Base-by-base conservation (phyloP, 352 stramenopile species). In the Globisporangium orthogonon region DNA sequence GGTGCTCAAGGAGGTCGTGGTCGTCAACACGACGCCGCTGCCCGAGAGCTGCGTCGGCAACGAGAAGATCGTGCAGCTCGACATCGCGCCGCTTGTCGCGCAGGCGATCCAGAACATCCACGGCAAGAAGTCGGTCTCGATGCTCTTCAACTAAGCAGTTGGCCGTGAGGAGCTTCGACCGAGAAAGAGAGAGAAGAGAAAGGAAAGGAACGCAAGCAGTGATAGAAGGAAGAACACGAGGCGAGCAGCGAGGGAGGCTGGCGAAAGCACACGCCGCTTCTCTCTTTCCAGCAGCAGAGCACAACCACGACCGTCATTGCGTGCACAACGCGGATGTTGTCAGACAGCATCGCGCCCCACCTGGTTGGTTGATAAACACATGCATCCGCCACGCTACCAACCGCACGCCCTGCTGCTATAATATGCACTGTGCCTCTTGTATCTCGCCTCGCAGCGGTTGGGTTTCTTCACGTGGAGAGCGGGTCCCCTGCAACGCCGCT, bases 81-180 rank as follows among this genome's bases (percentile, higher is more conserved):
- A 97, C 65, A 98, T 99, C 30, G 97, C 95, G 30, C 97, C 96
- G 48, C 80, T 99, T 2, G 74, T 99, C 35, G 97, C 97, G 15
- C 93, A 99, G 67, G 96, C 97, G n/a, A 99, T 99, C 69, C 97
- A 97, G 76, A 99, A 99, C 77, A 99, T 99, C 73, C 97, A 99
- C 82, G 89, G 96, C 70, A 99, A 99, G 78, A 98, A 99, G 80
- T 99, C 94, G 67, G 97, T 99, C 58, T 99, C 97, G 39, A 97
- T 98, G 70, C 88, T 99, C 33, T 99, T 99, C 78, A 98, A 99
- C 73, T 99, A 98, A 69, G 71, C 4, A 58, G 28, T 40, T 5
- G 46, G 15, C 7, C 39, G 18, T 46, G 50, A 7, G 1, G 35
- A 23, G 23, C 23, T 23, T 23, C 23, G 23, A 23, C 1, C 23